Percentiles rank a stretch among this genome's conserved stretches.
These are phyloP conservation scores for Bipolaris oryzae DNA, from an alignment of 2,329 filamentous ascomycete species.

Conservation along the genomic window DNA sequence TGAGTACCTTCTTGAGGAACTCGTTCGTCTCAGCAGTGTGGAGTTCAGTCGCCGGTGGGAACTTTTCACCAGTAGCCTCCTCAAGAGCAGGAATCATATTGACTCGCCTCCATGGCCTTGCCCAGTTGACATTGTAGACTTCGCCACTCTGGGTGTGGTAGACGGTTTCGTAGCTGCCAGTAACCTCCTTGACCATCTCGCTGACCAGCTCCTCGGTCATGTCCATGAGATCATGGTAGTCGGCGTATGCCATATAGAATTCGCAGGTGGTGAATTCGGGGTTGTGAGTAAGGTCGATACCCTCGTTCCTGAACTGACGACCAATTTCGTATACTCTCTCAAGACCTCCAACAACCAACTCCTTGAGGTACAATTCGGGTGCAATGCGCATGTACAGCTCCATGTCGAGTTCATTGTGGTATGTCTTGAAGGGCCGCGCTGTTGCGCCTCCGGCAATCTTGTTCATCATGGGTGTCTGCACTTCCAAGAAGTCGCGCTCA, in stretches of 20 bases:
- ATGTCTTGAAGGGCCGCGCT: constrained; percentile 90
- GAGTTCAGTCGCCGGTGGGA: constrained; percentile 85
- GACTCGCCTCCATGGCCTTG: constrained; percentile 87
- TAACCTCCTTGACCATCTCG: constrained; percentile 84
- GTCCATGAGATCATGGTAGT: constrained; percentile 83
- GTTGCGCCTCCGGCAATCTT: constrained; percentile 94
- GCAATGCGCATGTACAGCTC: constrained; percentile 94
- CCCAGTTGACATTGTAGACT: constrained; percentile 92
- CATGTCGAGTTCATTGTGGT: constrained; percentile 96
- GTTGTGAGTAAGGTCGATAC: constrained; percentile 92
- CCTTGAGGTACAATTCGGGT: constrained; percentile 96
- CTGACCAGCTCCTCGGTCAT: constrained; percentile 94
- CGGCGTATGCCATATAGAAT: constrained; percentile 80
- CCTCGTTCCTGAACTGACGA: constrained; percentile 93
- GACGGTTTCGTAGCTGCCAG: constrained; percentile 81
- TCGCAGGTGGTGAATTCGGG: constrained; percentile 97
- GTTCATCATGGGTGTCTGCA: constrained; percentile 96
- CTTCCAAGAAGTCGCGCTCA: constrained; percentile 84
- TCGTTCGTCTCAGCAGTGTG: constrained; percentile 88
- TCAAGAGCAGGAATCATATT: constrained; percentile 97
- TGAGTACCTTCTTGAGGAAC: constrained; percentile 76
- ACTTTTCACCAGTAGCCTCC: constrained; percentile 88
- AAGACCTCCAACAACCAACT: constrained; percentile 90
- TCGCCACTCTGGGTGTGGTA: constrained; percentile 89
- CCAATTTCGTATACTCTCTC: constrained; percentile 96